Evolutionary conservation across 2,329 filamentous ascomycete genomes (phyloP), one percentile per base, ranked within the genome.

Genomic region (Sclerotinia borealis): DNA sequence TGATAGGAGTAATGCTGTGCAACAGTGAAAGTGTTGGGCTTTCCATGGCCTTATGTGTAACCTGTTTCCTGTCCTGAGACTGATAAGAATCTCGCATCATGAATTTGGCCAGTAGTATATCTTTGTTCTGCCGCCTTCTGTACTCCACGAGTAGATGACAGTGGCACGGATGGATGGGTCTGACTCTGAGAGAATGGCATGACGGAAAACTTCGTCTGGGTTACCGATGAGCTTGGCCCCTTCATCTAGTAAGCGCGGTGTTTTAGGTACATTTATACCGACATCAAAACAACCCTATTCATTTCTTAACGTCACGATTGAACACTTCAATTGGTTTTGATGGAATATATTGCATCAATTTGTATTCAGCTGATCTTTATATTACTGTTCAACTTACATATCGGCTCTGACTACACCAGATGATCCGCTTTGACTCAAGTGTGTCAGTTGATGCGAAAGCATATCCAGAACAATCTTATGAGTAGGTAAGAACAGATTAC

Each of bases 141-240:
- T 45, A 56, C 52, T 56, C 31, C n/a, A n/a, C n/a, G n/a, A n/a
- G n/a, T 19, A 41, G 36, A 55, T 55, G 51, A 25, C 51, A 55
- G 41, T 29, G 17, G 51, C 47, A 48, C 47, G 27, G 27, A 49
- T 22, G 37, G 27, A 31, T 31, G n/a, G 25, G 36, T 17, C n/a
- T 31, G 47, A 29, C 9, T 49, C 27, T 17, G 17, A 27, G 3
- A 49, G 27, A 29, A 25, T 31, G 27, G 25, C n/a, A 17, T 27
- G 34, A 25, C 50, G n/a, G 50, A 11, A 52, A 25, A 10, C 9
- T 22, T 37, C 31, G 50, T 37, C 36, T 37, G 7, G 29, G 39
- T 11, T 37, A 17, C 34, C 50, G 50, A 54, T 11, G 13, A 13
- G 3, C 27, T 39, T 47, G 25, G 22, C 43, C 11, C 43, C 43